Evolutionary conservation across 164 flowering plant species (phyloP).

Genomic region (Aristolochia contorta): DNA sequence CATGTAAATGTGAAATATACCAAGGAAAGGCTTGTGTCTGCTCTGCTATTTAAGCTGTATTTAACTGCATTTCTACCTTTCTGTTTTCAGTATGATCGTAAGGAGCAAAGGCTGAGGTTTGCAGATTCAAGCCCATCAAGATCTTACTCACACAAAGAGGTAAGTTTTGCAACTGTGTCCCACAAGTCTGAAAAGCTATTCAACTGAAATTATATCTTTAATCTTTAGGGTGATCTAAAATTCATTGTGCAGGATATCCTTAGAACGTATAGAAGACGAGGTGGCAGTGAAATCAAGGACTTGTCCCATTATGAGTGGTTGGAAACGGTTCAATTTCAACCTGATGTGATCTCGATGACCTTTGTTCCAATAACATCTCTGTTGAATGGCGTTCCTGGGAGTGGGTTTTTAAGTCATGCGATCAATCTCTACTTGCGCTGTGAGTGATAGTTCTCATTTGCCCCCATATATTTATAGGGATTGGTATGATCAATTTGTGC

Average conservation of each 20-base stretch:
- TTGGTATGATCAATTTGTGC: no score
- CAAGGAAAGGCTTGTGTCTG: no score
- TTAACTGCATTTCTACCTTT: no score
- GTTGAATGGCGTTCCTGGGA: slow-evolving; percentile 80
- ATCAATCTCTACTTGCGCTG: slow-evolving; percentile 90
- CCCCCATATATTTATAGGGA: no score
- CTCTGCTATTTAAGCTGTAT: no score
- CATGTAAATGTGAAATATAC: no score
- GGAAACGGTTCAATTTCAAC: slow-evolving; percentile 62
- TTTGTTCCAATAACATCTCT: slow-evolving; percentile 91
- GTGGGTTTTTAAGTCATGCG: slow-evolving; percentile 98
- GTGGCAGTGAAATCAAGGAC: slow-evolving; percentile 56
- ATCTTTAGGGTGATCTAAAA: background rate
- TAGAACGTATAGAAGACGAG: slow-evolving; percentile 64
- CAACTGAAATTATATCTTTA: background rate
- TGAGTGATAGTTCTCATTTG: slow-evolving; percentile 25
- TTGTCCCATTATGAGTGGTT: slow-evolving; percentile 70
- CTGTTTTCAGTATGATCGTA: slow-evolving; percentile 43
- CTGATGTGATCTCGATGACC: slow-evolving; percentile 89
- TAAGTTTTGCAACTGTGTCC: slow-evolving; percentile 10
- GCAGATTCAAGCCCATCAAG: slow-evolving; percentile 53
- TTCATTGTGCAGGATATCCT: slow-evolving; percentile 45
- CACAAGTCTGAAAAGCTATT: background rate
- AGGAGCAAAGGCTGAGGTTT: slow-evolving; percentile 63
- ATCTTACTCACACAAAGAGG: slow-evolving; percentile 71